A percentile compares a stretch with the other conserved stretches of the same genome.
Conservation (phyloP, 108 stramenopile genomes). For the Pseudonitzschia multistriata region DNA sequence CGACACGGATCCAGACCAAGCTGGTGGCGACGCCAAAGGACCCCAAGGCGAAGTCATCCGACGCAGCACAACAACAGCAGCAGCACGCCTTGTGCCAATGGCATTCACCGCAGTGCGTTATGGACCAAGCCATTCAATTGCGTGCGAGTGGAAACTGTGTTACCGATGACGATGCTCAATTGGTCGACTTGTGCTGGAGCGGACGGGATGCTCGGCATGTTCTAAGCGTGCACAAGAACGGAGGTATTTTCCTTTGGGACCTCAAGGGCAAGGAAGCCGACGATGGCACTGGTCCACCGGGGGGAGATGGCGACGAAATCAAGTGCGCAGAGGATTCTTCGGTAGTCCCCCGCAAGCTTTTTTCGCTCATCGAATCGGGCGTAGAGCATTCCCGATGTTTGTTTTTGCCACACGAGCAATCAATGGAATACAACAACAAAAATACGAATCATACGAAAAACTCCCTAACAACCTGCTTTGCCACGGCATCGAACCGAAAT, state of each 20-base stretch:
- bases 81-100: slow-evolving; percentile 42
- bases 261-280: slow-evolving; percentile 17
- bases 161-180: neutral
- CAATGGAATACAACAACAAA: slow-evolving; percentile 1
- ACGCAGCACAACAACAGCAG: neutral
- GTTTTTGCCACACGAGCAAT: slow-evolving; percentile 62
- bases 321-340: slow-evolving; percentile 3
- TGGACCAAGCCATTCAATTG: slow-evolving; percentile 52
- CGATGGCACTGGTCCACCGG: neutral
- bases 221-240: slow-evolving; percentile 62
- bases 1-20: slow-evolving; percentile 45
- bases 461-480: slow-evolving; percentile 62
- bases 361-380: slow-evolving; percentile 13
- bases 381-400: slow-evolving; percentile 33
- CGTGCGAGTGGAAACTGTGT: too few species aligned
- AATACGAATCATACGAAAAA: neutral
- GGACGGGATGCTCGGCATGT: slow-evolving; percentile 51
- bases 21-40: slow-evolving; percentile 24
- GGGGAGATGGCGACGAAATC: neutral
- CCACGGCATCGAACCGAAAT: slow-evolving; percentile 58
- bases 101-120: slow-evolving; percentile 22
- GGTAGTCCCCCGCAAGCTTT: slow-evolving; percentile 15
- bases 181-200: slow-evolving; percentile 71
- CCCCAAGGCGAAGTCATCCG: neutral
- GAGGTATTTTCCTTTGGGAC: slow-evolving; percentile 70